Evolutionary conservation across 1,284 basidiomycete species (phyloP), one percentile per base, ranked within the genome.

Genomic region (Trametes sp.): DNA sequence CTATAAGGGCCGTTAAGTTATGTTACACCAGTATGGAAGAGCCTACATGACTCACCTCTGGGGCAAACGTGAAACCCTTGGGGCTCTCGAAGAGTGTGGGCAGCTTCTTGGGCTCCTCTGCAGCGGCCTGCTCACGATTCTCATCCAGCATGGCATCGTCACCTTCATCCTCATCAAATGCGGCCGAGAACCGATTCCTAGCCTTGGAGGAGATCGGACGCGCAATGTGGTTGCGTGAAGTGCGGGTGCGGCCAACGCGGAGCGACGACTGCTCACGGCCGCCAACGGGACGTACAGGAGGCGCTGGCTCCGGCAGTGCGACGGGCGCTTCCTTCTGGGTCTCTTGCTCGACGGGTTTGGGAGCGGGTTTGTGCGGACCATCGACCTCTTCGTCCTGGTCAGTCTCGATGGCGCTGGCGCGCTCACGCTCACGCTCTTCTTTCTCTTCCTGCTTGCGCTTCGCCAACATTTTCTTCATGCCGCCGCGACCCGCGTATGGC

Each of bases 401-500:
- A 26, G 70, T 70, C 42, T 70, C 70, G 48, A 75, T 74, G 6
- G 71, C 72, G 46, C 75, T 75, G 21, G 74, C 76, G 60, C 82
- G 63, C 38, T 77, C 75, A 65, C 75, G 73, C 62, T 78, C 75
- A 52, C 73, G 74, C 54, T 73, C 74, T 59, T 74, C 73, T 31
- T 73, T 63, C 52, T 74, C 77, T 61, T 80, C 83, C 55, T 70
- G 71, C 69, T 77, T 77, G 50, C 81, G 76, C 65, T 83, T 82
- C 35, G 87, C 86, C 42, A 93, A 74, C 74, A 91, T 75, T 70
- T 88, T 92, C 78, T 88, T 90, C 82, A 90, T 85, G 0, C 89
- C 88, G 51, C 89, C 88, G 65, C 85, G 83, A 6, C 89, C 89
- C 1, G 89, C 86, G 68, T 92, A 92, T 4, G 90, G 90, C 70